These are phyloP conservation scores for Pinus albicaulis DNA, from an alignment of 75 land plant genomes.

Conservation along the genomic window DNA sequence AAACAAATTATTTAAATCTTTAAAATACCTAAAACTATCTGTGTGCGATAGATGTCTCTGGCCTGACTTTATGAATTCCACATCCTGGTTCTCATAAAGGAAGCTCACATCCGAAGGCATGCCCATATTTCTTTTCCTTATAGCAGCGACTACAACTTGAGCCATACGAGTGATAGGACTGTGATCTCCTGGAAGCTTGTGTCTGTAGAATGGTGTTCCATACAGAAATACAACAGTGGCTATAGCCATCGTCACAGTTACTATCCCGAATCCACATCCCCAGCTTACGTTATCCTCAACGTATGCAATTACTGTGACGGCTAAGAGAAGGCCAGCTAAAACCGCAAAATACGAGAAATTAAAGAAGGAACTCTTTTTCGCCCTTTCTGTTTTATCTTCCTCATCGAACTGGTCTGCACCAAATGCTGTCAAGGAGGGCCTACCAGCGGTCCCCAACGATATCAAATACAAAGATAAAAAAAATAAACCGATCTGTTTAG, in stretches of 20 bases:
- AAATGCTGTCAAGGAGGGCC: constrained; percentile 20
- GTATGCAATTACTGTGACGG: background rate
- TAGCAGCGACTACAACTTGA: too few species aligned
- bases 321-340: constrained; percentile 19
- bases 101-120: too few species aligned
- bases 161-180: constrained; percentile 23
- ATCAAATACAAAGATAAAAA: constrained; percentile 56
- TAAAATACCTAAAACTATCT: too few species aligned
- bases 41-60: background rate
- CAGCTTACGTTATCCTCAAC: constrained; percentile 11
- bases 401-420: too few species aligned
- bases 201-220: background rate
- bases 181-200: constrained; percentile 15
- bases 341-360: constrained; percentile 31
- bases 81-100: constrained; percentile 27
- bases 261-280: constrained; percentile 41
- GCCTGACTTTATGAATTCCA: background rate
- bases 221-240: background rate
- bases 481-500: too few species aligned
- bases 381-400: constrained; percentile 31
- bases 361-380: constrained; percentile 49
- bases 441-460: constrained; percentile 45
- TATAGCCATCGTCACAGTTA: constrained; percentile 15
- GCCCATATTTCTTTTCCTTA: constrained; percentile 12
- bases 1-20: too few species aligned